These are phyloP conservation scores for Xanthoparmelia taractica DNA, from an alignment of 495 filamentous ascomycete species.

Conservation along the genomic window DNA sequence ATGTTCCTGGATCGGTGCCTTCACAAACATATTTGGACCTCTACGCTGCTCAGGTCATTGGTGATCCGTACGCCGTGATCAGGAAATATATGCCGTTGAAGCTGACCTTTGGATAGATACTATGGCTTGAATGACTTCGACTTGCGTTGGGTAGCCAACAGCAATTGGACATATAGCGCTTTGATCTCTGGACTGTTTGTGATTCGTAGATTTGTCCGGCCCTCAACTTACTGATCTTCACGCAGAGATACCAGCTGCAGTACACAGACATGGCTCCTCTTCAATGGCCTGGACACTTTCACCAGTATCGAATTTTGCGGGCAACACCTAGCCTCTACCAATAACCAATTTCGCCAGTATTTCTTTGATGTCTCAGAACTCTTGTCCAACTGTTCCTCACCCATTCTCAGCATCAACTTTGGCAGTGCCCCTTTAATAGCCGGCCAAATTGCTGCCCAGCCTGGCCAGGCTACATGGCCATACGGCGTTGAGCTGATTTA, in stretches of 20 bases:
- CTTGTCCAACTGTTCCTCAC: constrained; percentile 39
- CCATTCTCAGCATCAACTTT: constrained; percentile 46
- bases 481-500: constrained; percentile 38
- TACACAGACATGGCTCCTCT: constrained; percentile 45
- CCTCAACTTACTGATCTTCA: not conserved
- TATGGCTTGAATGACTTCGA: constrained; percentile 55
- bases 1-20: constrained; percentile 52
- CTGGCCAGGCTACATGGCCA: constrained; percentile 49
- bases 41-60: constrained; percentile 44
- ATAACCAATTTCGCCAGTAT: constrained; percentile 68
- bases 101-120: constrained; percentile 31
- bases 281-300: constrained; percentile 63
- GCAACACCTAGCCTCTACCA: constrained; percentile 51
- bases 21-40: constrained; percentile 59
- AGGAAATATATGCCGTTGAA: not conserved
- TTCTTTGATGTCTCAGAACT: constrained; percentile 55
- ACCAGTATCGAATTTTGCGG: constrained; percentile 54
- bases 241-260: not conserved
- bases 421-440: constrained; percentile 49
- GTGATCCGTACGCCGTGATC: constrained; percentile 42
- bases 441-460: constrained; percentile 46
- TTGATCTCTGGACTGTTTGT: constrained; percentile 43
- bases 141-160: constrained; percentile 51
- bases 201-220: not conserved
- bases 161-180: constrained; percentile 58